Base-by-base conservation (phyloP, 768 basidiomycete species). In the Trametes coccinea region DNA sequence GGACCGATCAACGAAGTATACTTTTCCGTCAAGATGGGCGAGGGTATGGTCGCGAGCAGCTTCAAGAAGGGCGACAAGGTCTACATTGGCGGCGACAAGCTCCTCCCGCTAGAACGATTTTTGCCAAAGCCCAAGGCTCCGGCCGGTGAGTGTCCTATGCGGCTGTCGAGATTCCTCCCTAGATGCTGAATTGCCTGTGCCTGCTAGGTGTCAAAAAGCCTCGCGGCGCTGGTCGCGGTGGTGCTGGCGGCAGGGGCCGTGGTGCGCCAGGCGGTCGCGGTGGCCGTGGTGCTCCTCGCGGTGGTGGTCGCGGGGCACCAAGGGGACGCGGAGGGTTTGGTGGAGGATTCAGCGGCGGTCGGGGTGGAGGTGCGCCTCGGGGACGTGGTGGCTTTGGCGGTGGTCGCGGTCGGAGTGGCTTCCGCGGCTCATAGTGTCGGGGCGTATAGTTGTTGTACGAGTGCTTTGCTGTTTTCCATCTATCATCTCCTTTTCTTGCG, bases 11-110 rank as follows among this genome's bases (percentile, higher is more conserved):
- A 97, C 73, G 94, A 98, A 73, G 95, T 98, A 60, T 98, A 87
- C 76, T 98, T 99, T 72, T 95, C 95, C 2, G 84, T 99, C 66
- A 99, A 98, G 80, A 97, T 98, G 90, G 85, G 88, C 17, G 89
- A 92, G 60, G 97, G 97, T 34, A 94, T 98, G 89, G 86, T 95
- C 50, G 95, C 97, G 7, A 89, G 79, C 66, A 94, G 92, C 73
- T 99, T 99, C 78, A 92, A 96, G 78, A 92, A 90, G 71, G 97
- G 97, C 47, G 97, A 99, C 79, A 98, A 96, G 73, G 92, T 99
- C 46, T 99, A 92, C 75, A 98, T 99, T 71, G 92, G 87, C 43
- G 89, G 89, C n/a, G 97, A 99, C 79, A 98, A 98, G 76, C 84
- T 98, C 55, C 80, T 99, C 43, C 96, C 97, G 7, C 88, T 98